Percentiles rank a stretch among this genome's conserved stretches.
Evolutionary conservation across 2,329 filamentous ascomycete genomes (phyloP).

Genomic region (Penicillium sp.): DNA sequence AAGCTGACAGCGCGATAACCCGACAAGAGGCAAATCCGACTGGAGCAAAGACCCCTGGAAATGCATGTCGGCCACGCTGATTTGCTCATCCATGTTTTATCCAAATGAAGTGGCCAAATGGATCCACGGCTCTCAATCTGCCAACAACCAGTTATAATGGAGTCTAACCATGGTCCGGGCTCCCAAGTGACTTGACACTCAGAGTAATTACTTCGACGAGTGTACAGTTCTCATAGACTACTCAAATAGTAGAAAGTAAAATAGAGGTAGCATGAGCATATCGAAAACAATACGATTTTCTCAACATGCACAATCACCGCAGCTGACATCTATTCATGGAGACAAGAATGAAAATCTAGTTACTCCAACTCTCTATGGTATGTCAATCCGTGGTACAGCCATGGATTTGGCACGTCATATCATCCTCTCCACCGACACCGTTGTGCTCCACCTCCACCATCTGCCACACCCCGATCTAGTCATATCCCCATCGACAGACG

Average conservation of each 20-base stretch:
- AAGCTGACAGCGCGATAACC: conserved; percentile 8
- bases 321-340: no score
- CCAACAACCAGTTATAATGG: conserved; percentile 9
- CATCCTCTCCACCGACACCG: conserved; percentile 6
- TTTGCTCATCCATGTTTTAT: conserved; percentile 10
- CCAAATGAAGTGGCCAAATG: conserved; percentile 8
- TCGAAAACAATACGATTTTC: no score
- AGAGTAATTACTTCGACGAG: no score
- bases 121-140: conserved; percentile 12
- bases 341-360: no score
- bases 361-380: neutral
- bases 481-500: conserved; percentile 1
- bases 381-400: neutral
- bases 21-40: conserved; percentile 12
- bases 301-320: no score
- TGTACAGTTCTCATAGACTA: no score
- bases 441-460: conserved; percentile 10
- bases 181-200: neutral
- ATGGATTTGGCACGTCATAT: conserved; percentile 4
- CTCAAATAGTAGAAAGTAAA: no score
- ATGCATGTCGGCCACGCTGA: conserved; percentile 3
- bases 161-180: neutral
- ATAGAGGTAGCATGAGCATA: no score
- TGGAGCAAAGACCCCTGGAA: conserved; percentile 6
- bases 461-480: conserved; percentile 7